A percentile compares a stretch with the other conserved stretches of the same genome.
Evolutionary conservation across 345 rosid species (phyloP).

Genomic region (Conringia planisiliqua): DNA sequence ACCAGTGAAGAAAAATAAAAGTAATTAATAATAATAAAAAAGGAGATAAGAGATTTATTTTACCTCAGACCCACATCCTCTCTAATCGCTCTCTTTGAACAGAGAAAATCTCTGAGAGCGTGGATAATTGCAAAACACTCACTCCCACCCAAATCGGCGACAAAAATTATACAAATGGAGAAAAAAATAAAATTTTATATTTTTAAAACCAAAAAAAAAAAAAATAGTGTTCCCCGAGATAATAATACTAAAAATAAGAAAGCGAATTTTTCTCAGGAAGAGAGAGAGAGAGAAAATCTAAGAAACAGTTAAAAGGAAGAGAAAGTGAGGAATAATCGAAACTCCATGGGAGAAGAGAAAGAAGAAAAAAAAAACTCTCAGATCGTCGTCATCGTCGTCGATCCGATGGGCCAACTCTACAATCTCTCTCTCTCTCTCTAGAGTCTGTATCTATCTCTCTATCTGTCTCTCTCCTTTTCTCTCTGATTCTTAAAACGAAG

Average conservation of each 20-base stretch:
- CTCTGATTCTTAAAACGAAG: slow-evolving; percentile 30
- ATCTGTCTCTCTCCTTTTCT: slow-evolving; percentile 24
- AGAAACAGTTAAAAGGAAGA: slow-evolving; percentile 19
- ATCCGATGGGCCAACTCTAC: slow-evolving; percentile 68
- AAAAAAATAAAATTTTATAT: background rate
- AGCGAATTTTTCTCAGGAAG: background rate
- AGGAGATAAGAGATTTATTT: background rate
- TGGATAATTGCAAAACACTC: slow-evolving; percentile 1
- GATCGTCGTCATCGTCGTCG: slow-evolving; percentile 57
- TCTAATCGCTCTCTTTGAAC: slow-evolving; percentile 37
- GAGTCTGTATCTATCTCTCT: background rate
- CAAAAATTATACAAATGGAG: slow-evolving; percentile 20
- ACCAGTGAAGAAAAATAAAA: background rate
- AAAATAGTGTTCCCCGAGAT: slow-evolving; percentile 2
- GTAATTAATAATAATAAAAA: background rate
- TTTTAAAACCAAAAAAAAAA: background rate
- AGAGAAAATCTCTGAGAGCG: slow-evolving; percentile 26
- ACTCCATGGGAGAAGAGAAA: slow-evolving; percentile 22
- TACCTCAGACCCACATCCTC: slow-evolving; percentile 90
- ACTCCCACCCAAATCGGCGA: slow-evolving; percentile 44
- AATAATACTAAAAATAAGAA: slow-evolving; percentile 4
- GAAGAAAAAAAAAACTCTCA: slow-evolving; percentile 27
- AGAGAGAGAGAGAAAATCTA: slow-evolving; percentile 19
- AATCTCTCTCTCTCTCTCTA: slow-evolving; percentile 32
- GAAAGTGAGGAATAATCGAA: slow-evolving; percentile 24